Evolutionary conservation across 352 stramenopile species (phyloP).

Genomic region (Pythium coloratum): DNA sequence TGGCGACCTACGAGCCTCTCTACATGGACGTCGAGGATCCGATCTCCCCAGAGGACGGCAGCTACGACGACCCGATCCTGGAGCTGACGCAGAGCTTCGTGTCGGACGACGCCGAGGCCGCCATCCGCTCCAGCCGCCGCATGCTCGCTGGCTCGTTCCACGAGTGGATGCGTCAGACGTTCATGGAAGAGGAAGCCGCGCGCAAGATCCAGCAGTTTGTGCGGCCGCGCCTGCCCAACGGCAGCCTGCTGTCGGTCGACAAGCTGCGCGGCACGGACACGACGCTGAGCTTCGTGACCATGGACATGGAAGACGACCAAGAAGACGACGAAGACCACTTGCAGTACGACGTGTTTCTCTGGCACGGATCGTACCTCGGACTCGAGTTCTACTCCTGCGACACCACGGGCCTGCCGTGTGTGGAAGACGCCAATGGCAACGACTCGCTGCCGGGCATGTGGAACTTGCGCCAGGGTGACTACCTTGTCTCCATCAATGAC

Average conservation of each 20-base stretch:
- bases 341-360: conserved; percentile 63
- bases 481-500: conserved; percentile 63
- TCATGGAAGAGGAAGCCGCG: conserved; percentile 35
- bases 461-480: conserved; percentile 59
- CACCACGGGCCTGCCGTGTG: conserved; percentile 52
- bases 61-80: conserved; percentile 3
- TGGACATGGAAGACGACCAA: conserved; percentile 37
- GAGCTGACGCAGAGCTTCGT: conserved; percentile 19
- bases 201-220: conserved; percentile 38
- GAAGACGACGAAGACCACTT: conserved; percentile 26
- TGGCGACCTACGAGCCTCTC: conserved; percentile 13
- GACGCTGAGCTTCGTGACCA: conserved; percentile 19
- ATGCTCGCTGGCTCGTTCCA: conserved; percentile 29
- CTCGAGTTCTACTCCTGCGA: conserved; percentile 47
- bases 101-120: conserved; percentile 13
- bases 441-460: conserved; percentile 66
- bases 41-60: conserved; percentile 16
- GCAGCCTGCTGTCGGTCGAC: conserved; percentile 1
- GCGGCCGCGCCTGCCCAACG: conserved; percentile 22
- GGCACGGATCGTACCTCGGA: conserved; percentile 56
- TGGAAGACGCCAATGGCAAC: conserved; percentile 56
- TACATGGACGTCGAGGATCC: conserved; percentile 20
- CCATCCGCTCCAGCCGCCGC: conserved; percentile 11
- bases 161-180: conserved; percentile 35
- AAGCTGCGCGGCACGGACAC: conserved; percentile 27